A percentile compares a stretch with the other conserved stretches of the same genome.
phyloP scores from a whole-genome alignment of 2,329 filamentous ascomycete species.

The Diaporthe vaccinii region DNA sequence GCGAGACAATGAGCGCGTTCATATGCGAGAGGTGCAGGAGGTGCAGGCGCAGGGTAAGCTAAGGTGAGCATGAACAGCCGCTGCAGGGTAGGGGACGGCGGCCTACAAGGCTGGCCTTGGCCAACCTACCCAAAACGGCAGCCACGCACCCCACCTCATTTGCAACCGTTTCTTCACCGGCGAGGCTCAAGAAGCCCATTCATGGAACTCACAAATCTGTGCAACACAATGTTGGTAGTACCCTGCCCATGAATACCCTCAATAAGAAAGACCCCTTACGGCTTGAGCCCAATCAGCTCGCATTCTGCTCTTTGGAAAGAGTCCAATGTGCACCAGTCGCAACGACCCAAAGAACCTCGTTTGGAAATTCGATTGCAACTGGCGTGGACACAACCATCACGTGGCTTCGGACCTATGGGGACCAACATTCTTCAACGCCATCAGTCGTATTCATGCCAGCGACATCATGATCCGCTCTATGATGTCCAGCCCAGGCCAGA shows the following conservation, averaged over 20 bases:
- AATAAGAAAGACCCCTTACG: not conserved
- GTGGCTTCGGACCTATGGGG: not conserved
- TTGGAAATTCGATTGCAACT: not conserved
- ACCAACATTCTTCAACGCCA: not conserved
- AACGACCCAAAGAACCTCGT: no score
- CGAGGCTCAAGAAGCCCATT: not conserved
- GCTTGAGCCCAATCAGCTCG: not conserved
- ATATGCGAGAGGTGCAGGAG: conserved; percentile 17
- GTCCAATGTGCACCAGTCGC: no score
- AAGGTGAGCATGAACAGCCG: conserved; percentile 21
- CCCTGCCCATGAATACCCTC: not conserved
- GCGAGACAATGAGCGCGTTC: conserved; percentile 22
- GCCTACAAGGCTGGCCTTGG: conserved; percentile 34
- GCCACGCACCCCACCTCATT: conserved; percentile 15
- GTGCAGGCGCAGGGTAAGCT: conserved; percentile 22
- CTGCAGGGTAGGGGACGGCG: conserved; percentile 1
- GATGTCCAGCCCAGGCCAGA: not conserved
- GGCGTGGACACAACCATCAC: not conserved
- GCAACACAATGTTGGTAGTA: no score
- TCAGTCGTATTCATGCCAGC: not conserved
- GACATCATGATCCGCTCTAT: not conserved
- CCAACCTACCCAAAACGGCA: conserved; percentile 28
- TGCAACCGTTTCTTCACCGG: conserved; percentile 20
- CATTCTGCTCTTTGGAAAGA: not conserved
- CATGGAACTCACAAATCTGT: not conserved